Evolutionary conservation across 306 rosid genomes (phyloP).

Genomic region (Sicyos edulis): DNA sequence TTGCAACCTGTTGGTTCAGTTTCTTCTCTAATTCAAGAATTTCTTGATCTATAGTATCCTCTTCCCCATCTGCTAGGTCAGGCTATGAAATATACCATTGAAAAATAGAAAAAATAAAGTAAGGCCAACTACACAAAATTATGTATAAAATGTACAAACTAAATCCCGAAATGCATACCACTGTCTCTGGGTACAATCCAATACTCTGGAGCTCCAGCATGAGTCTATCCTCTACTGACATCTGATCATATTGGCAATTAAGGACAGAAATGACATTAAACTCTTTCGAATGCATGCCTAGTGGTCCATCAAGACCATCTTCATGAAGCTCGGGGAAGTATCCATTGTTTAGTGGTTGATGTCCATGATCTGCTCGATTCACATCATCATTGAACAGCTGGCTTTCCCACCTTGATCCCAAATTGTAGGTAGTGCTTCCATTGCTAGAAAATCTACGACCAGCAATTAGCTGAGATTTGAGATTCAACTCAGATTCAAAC

Average conservation of each 20-base stretch:
- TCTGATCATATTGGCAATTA: conserved; percentile 38
- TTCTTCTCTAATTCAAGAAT: conserved; percentile 56
- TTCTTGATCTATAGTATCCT: conserved; percentile 52
- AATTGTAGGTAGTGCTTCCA: conserved; percentile 33
- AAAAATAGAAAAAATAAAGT: conserved; percentile 6
- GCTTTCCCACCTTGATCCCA: conserved; percentile 25
- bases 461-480: conserved; percentile 28
- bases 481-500: conserved; percentile 24
- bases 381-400: conserved; percentile 27
- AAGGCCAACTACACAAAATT: conserved; percentile 14
- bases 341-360: conserved; percentile 29
- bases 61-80: conserved; percentile 68
- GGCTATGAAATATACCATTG: conserved; percentile 55
- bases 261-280: conserved; percentile 30
- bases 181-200: conserved; percentile 64
- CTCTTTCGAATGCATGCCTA: conserved; percentile 27
- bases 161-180: conserved; percentile 42
- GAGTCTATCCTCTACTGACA: conserved; percentile 59
- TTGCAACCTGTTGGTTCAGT: conserved; percentile 54
- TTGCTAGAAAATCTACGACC: conserved; percentile 42
- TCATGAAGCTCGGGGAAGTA: conserved; percentile 33
- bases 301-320: conserved; percentile 39
- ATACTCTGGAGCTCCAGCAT: conserved; percentile 67
- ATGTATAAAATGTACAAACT: conserved; percentile 15
- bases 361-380: conserved; percentile 31